Base-by-base conservation (phyloP, 2,329 filamentous ascomycete genomes). In the Dactylellina drechsleri region DNA sequence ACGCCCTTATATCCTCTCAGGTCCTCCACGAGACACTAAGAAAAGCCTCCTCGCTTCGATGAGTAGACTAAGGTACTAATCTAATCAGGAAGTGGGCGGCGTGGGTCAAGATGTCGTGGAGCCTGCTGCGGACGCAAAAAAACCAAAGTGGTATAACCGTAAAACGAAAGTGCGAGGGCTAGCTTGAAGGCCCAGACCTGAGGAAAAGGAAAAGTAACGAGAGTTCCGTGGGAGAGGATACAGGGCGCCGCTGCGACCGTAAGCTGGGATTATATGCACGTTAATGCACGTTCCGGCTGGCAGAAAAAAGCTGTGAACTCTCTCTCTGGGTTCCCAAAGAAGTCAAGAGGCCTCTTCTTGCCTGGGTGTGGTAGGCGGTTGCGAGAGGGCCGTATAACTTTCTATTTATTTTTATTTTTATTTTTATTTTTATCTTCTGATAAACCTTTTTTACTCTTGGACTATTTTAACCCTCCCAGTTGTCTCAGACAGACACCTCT, bases 271-370 rank as follows among this genome's bases (percentile, higher is more conserved):
- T 73, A 61, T 59, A 75, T 75, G 71, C 71, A 75, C 71, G 71
- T 75, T 75, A 68, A 75, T 75, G 71, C 71, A 75, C 71, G 71
- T 75, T 75, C 60, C 70, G 70, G 70, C 62, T 74, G 62, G 70
- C 62, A 74, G 64, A 36, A 36, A 10, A 36, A 36, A 61, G 62
- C 57, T 58, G 62, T 61, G 56, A 62, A 74, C 70, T 74, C 70
- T 74, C 70, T 74, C 62, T 74, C 62, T 67, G 64, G 57, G 62
- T 59, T 54, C 70, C 70, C 70, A 75, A 75, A 75, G 47, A 41
- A 75, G 70, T 62, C 70, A 75, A 75, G 64, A 67, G 53, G 59
- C 31, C 31, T 36, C 43, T 41, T 40, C 62, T 57, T 61, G 70
- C 62, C 47, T 60, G 61, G 60, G 61, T 66, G 60, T 73, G 68